These are phyloP conservation scores for Prunus mume DNA, from an alignment of 306 rosid species.

Conservation along the genomic window DNA sequence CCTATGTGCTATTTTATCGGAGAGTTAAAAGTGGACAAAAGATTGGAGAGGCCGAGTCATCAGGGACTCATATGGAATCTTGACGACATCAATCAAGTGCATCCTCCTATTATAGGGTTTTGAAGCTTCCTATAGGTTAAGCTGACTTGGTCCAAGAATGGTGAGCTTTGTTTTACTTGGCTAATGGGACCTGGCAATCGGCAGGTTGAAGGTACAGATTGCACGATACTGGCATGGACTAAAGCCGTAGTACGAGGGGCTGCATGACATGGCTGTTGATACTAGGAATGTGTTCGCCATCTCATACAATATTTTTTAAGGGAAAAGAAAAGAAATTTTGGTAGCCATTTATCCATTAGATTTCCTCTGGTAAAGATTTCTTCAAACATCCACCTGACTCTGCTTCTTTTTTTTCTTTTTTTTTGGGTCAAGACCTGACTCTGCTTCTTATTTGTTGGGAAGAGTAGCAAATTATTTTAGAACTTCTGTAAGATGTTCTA, in stretches of 20 bases:
- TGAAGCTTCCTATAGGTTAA: constrained; percentile 16
- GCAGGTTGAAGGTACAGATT: background rate
- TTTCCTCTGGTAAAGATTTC: background rate
- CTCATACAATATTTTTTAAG: background rate
- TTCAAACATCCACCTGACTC: background rate
- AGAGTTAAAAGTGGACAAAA: constrained; percentile 49
- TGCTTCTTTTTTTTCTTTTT: background rate
- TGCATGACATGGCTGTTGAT: background rate
- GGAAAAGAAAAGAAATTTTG: constrained; percentile 2
- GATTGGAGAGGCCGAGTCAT: constrained; percentile 40
- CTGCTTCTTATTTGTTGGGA: background rate
- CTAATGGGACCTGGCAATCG: background rate
- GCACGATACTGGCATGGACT: background rate
- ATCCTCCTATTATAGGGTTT: constrained; percentile 24
- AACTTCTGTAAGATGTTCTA: background rate
- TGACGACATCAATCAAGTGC: constrained; percentile 17
- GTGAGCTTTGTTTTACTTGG: background rate
- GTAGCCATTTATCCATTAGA: background rate
- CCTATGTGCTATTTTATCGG: constrained; percentile 84
- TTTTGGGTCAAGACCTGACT: background rate
- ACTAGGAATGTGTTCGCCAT: background rate
- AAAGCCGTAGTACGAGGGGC: background rate
- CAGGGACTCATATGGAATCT: constrained; percentile 37
- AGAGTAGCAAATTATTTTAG: background rate
- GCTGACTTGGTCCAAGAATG: constrained; percentile 16